Percentiles rank a stretch among this genome's conserved stretches.
Evolutionary conservation across 179 eudicot species (phyloP).

Genomic region (Silene coronaria): DNA sequence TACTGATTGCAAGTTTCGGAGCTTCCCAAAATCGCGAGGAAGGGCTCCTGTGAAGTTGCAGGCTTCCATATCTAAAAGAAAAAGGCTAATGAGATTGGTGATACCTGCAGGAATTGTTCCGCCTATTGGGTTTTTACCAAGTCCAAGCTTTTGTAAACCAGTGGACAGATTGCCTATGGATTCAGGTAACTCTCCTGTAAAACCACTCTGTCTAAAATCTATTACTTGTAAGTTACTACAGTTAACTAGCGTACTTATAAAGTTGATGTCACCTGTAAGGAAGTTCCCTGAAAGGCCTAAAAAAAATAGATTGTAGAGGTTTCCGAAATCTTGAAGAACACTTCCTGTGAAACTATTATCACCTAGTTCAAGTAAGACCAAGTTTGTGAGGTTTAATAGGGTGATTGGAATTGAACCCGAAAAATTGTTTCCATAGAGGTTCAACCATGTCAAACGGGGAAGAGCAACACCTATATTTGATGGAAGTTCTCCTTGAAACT

Average conservation of each 20-base stretch:
- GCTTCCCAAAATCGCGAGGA: conserved; percentile 23
- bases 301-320: not conserved
- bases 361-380: not conserved
- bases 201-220: not conserved
- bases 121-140: not conserved
- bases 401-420: conserved; percentile 36
- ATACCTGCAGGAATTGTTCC: conserved; percentile 26
- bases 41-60: conserved; percentile 20
- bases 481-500: conserved; percentile 35
- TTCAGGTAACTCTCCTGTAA: conserved; percentile 19
- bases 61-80: not conserved
- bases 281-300: conserved; percentile 9
- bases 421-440: conserved; percentile 25
- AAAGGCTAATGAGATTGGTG: conserved; percentile 14
- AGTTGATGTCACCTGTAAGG: conserved; percentile 29
- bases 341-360: conserved; percentile 22
- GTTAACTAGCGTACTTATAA: conserved; percentile 25
- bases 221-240: conserved; percentile 19
- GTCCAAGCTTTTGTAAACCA: not conserved
- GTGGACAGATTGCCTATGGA: conserved; percentile 29
- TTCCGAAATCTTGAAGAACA: conserved; percentile 7
- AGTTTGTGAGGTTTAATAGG: conserved; percentile 22
- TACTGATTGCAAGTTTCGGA: not conserved
- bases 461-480: conserved; percentile 24
- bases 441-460: conserved; percentile 29